These are phyloP conservation scores for Talaromyces trachyspermus DNA, from an alignment of 495 filamentous ascomycete species.

Conservation along the genomic window DNA sequence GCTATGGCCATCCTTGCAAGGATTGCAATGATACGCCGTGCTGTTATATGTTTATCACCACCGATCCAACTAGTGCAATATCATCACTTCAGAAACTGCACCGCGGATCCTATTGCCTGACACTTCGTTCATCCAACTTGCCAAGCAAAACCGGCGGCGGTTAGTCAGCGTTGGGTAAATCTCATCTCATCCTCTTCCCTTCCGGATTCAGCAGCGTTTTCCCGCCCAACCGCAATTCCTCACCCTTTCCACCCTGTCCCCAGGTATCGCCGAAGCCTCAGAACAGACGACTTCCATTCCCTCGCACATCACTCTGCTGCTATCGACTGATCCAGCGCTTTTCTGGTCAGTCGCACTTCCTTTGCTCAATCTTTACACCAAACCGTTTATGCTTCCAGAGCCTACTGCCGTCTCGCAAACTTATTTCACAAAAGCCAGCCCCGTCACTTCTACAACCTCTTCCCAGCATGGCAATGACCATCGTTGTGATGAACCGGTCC, in stretches of 20 bases:
- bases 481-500: constrained; percentile 28
- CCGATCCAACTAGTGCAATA: no score
- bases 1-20: no score
- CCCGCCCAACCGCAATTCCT: background rate
- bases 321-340: constrained; percentile 36
- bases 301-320: constrained; percentile 1
- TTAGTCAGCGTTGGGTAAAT: no score
- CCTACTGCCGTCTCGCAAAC: constrained; percentile 54
- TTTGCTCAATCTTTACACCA: constrained; percentile 28
- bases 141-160: no score
- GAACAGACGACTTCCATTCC: background rate
- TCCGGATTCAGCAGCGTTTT: no score
- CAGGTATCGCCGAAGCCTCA: constrained; percentile 7
- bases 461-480: constrained; percentile 73
- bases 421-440: constrained; percentile 35
- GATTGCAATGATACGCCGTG: no score
- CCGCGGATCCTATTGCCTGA: no score
- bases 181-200: no score
- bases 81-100: no score
- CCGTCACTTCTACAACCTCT: constrained; percentile 28
- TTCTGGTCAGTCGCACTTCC: constrained; percentile 58
- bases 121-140: no score
- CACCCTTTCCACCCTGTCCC: constrained; percentile 10
- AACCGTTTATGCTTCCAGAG: constrained; percentile 88
- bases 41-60: no score